Conservation (phyloP, 331 rosid genomes). For the Telfairia occidentalis region DNA sequence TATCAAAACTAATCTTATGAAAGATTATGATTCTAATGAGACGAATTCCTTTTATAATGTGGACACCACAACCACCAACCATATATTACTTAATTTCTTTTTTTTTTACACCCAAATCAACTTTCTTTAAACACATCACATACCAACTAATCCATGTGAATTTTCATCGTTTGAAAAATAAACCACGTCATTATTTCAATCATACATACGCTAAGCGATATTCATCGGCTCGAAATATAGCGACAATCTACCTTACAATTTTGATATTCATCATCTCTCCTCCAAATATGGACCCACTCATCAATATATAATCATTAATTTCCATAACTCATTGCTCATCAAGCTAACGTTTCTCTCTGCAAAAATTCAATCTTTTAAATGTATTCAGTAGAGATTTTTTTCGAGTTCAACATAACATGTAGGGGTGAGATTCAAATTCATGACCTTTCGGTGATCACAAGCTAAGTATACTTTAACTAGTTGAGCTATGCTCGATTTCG, state of each 20-base stretch:
- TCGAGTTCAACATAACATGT: too few species aligned
- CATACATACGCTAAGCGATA: background rate
- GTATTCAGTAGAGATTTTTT: too few species aligned
- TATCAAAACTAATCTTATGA: background rate
- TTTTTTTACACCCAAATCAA: background rate
- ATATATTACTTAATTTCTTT: background rate
- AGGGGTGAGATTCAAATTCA: too few species aligned
- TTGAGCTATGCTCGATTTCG: too few species aligned
- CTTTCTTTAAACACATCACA: background rate
- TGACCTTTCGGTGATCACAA: too few species aligned
- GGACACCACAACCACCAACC: slow-evolving; percentile 20
- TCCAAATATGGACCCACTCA: too few species aligned
- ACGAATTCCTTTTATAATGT: slow-evolving; percentile 4
- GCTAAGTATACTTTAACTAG: too few species aligned
- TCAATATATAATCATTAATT: too few species aligned
- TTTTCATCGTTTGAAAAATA: background rate
- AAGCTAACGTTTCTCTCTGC: too few species aligned
- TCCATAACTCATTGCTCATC: too few species aligned
- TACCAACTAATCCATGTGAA: background rate
- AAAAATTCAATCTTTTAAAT: too few species aligned
- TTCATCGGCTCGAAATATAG: background rate
- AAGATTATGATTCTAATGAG: slow-evolving; percentile 24
- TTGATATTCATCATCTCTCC: too few species aligned
- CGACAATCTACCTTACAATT: background rate
- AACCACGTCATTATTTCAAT: background rate